Percentiles rank a stretch among this genome's conserved stretches.
These are phyloP conservation scores for Corynespora cassiicola DNA, from an alignment of 2,329 filamentous ascomycete species.

Conservation along the genomic window DNA sequence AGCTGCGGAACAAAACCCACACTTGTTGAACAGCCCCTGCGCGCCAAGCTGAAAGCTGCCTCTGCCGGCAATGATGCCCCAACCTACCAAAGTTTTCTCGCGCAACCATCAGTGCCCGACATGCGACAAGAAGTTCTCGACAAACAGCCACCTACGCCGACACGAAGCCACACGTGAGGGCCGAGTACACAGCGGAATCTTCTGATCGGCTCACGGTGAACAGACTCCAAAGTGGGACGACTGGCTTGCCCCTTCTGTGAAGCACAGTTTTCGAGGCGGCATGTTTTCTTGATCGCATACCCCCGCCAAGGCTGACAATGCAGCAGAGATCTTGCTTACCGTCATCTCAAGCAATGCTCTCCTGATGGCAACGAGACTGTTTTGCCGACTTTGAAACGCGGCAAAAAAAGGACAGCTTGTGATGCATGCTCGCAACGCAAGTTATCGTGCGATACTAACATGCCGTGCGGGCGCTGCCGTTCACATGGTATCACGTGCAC, in stretches of 20 bases:
- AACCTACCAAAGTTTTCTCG: not conserved
- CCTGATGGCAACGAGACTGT: slow-evolving; percentile 1
- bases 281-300: not conserved
- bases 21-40: no score
- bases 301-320: not conserved
- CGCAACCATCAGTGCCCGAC: slow-evolving; percentile 2
- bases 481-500: slow-evolving; percentile 7
- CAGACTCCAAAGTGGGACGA: slow-evolving; percentile 3
- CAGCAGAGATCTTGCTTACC: slow-evolving; percentile 9
- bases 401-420: slow-evolving; percentile 9
- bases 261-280: slow-evolving; percentile 7
- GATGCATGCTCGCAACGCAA: slow-evolving; percentile 12
- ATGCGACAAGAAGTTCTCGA: slow-evolving; percentile 9
- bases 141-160: slow-evolving; percentile 8
- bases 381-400: slow-evolving; percentile 9
- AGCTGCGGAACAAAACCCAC: no score
- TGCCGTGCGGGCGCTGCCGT: slow-evolving; percentile 9
- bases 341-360: slow-evolving; percentile 10
- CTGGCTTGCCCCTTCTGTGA: slow-evolving; percentile 6
- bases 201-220: slow-evolving; percentile 1
- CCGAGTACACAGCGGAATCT: not conserved
- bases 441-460: slow-evolving; percentile 9
- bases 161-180: slow-evolving; percentile 6
- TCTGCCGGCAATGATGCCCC: no score
- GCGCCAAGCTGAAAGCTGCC: no score